Base-by-base conservation (phyloP, 805 yeast genomes). In the Candida parachauliodes region DNA sequence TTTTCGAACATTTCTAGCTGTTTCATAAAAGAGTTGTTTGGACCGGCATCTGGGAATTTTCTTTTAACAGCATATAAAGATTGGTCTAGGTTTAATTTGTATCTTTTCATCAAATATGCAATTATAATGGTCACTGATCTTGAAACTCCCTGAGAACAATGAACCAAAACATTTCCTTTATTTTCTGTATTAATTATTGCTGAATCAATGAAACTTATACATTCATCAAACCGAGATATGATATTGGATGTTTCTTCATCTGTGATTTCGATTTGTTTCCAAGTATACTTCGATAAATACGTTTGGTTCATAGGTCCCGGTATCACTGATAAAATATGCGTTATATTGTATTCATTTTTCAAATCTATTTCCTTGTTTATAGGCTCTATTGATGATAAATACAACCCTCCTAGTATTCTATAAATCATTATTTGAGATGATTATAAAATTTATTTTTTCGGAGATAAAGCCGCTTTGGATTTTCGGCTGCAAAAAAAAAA, bases 401-500 rank as follows among this genome's bases (percentile, higher is more conserved):
- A 85, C 2, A 91, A 72, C 7, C 81, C 81, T 18, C 94, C 95
- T n/a, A 86, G 59, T n/a, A 88, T 72, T 50, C 94, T 68, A 39
- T 76, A 69, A 42, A 73, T 55, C 48, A 42, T 37, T 35, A 36
- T 38, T 28, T 8, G 36, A 28, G 20, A 22, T 34, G 37, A 19
- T 25, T 5, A 9, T 9, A 12, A 26, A 8, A 21, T 21, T 21
- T 21, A 8, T 21, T 21, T 21, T 21, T 21, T 21, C 24, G 24
- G 18, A 9, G 10, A 6, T 5, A 30, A 23, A 21, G 28, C 28
- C 28, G 35, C 28, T n/a, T 15, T 12, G n/a, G 8, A 6, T 18
- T 16, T 8, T 28, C 15, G 12, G 31, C 12, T 28, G 33, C 17
- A n/a, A 30, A 30, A 30, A 16, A 10, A 16, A n/a, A n/a, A n/a